A percentile compares a stretch with the other conserved stretches of the same genome.
phyloP scores from a whole-genome alignment of 2,329 filamentous ascomycete species.

The Hypoxylon sp. region DNA sequence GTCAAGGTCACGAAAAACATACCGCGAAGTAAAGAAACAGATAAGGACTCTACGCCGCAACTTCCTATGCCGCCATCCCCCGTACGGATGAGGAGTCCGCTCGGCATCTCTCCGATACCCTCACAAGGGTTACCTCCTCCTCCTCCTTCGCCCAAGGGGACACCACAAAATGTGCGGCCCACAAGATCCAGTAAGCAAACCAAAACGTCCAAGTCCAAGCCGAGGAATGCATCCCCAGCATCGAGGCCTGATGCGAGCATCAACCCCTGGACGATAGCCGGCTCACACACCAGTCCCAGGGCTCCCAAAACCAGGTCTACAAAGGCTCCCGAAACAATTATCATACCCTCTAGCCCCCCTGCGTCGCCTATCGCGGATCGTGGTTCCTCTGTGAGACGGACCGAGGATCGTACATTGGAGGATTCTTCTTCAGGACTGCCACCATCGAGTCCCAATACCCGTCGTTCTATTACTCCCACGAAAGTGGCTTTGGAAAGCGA shows the following conservation, averaged over 20 bases:
- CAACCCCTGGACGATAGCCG: constrained; percentile 59
- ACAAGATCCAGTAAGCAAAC: constrained; percentile 53
- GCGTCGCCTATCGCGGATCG: constrained; percentile 53
- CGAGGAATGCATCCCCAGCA: constrained; percentile 46
- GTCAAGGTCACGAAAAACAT: constrained; percentile 59
- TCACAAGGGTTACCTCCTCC: constrained; percentile 37
- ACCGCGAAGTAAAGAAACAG: constrained; percentile 17
- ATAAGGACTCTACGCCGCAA: constrained; percentile 19
- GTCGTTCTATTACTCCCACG: constrained; percentile 42
- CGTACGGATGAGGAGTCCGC: constrained; percentile 16
- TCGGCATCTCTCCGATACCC: constrained; percentile 5
- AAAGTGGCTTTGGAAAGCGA: constrained; percentile 12
- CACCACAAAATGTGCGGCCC: constrained; percentile 36
- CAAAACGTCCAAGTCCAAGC: constrained; percentile 46
- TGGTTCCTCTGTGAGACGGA: constrained; percentile 44
- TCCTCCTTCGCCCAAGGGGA: constrained; percentile 26
- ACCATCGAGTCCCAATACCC: constrained; percentile 35
- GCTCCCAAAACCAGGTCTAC: constrained; percentile 44
- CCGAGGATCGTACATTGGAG: not conserved
- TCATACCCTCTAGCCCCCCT: constrained; percentile 63
- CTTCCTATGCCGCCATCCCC: constrained; percentile 18
- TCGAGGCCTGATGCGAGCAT: constrained; percentile 48
- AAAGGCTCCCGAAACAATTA: constrained; percentile 57
- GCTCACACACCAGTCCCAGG: constrained; percentile 63
- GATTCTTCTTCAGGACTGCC: constrained; percentile 1